These are phyloP conservation scores for Geranium brycei DNA, from an alignment of 345 rosid genomes.

Conservation along the genomic window DNA sequence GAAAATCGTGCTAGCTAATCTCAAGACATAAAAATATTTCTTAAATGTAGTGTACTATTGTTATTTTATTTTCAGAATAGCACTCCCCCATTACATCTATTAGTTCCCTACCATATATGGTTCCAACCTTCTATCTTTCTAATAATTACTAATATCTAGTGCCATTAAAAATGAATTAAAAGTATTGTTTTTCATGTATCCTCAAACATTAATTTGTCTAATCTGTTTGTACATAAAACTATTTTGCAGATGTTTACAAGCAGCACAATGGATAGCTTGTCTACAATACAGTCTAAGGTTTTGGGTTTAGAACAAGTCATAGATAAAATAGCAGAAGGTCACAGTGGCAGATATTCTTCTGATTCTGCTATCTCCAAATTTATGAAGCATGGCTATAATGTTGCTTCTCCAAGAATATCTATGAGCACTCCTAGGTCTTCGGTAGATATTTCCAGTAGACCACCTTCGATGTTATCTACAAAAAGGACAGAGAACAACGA, in stretches of 20 bases:
- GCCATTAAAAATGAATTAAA: no score
- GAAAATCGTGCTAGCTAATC: no score
- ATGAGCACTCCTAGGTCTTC: slow-evolving; percentile 60
- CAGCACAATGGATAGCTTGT: slow-evolving; percentile 51
- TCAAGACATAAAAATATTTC: no score
- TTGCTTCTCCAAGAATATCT: slow-evolving; percentile 53
- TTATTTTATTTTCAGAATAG: no score
- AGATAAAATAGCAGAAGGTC: slow-evolving; percentile 35
- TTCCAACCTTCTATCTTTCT: no score
- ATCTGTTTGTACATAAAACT: not conserved
- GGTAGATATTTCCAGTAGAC: slow-evolving; percentile 35
- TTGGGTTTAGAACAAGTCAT: slow-evolving; percentile 59
- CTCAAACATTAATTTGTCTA: not conserved
- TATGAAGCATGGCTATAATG: slow-evolving; percentile 37
- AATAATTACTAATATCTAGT: no score
- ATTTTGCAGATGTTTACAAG: slow-evolving; percentile 50
- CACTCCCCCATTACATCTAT: no score
- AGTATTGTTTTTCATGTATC: no score
- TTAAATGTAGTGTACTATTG: no score
- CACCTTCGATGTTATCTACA: slow-evolving; percentile 29
- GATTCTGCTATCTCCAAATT: slow-evolving; percentile 28
- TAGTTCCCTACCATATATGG: no score
- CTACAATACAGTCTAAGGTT: slow-evolving; percentile 57
- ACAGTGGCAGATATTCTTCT: slow-evolving; percentile 24
- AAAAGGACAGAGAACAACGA: slow-evolving; percentile 43